Evolutionary conservation across 305 asterid genomes (phyloP), one percentile per base, ranked within the genome.

Genomic region (Fraxinus baroniana): DNA sequence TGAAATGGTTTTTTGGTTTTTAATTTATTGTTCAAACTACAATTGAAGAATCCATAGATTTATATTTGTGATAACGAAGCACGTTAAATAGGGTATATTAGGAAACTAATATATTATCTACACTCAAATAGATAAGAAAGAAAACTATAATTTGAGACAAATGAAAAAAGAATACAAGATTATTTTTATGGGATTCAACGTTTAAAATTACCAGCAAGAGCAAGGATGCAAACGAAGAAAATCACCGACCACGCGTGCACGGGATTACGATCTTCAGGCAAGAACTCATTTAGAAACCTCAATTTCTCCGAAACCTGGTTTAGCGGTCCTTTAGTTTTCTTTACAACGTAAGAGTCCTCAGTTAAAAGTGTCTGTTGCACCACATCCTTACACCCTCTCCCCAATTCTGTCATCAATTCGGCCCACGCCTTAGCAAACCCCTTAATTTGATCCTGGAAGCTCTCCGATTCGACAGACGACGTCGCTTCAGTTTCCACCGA

Each of bases 221-320:
- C 89, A 35, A 94, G 85, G 68, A 93, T 2, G 78, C 87, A 90
- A 46, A 94, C 97, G 86, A 88, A 85, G 87, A 93, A 81, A 22
- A 94, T 87, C 78, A 94, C 88, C 5, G 90, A 81, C 97, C 97
- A 94, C 60, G 91, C 94, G 84, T 89, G 97, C 30, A 86, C 74
- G 4, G 98, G 98, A 88, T 93, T 92, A 79, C 97, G 95, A 89
- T 94, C 98, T 73, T 94, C 98, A 37, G 98, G 98, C 92, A 94
- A 84, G 83, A 84, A 89, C 76, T 93, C 95, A 60, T 93, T 93
- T 73, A 93, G 76, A 79, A 89, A 88, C 85, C 90, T 92, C 86
- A 93, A 46, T 72, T 83, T 91, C 83, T 78, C 86, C 81, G 95
- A 90, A 39, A 84, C 91, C 90, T 87, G 86, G 5, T 88, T 84